These are phyloP conservation scores for Cryptococcus sp. DNA, from an alignment of 1,284 basidiomycete species.

Conservation along the genomic window DNA sequence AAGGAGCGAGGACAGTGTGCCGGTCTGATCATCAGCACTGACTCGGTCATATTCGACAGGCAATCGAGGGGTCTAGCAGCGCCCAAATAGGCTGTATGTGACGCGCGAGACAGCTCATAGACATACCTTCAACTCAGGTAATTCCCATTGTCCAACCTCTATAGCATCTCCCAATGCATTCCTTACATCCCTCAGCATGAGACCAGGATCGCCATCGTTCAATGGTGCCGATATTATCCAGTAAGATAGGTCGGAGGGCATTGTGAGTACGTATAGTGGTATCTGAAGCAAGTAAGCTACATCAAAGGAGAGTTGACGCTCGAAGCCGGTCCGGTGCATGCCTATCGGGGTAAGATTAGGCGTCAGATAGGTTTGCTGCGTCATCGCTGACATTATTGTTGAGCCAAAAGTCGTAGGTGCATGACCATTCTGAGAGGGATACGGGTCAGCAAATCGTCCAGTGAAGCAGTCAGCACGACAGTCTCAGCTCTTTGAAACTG, in stretches of 20 bases:
- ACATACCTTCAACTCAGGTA: constrained; percentile 49
- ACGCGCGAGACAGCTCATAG: neutral
- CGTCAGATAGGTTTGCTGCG: neutral
- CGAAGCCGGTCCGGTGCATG: neutral
- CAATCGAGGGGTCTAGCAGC: no score
- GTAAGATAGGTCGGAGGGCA: constrained; percentile 54
- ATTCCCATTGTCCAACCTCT: constrained; percentile 41
- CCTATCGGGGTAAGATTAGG: neutral
- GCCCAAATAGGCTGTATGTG: neutral
- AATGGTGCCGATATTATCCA: constrained; percentile 55
- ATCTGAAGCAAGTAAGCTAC: neutral
- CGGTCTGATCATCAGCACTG: constrained; percentile 60
- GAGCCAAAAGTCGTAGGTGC: no score
- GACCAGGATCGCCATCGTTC: constrained; percentile 50
- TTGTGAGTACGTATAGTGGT: constrained; percentile 11
- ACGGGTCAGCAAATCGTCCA: no score
- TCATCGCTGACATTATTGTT: neutral
- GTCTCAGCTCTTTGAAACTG: neutral
- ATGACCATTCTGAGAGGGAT: no score
- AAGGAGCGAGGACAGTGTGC: constrained; percentile 87
- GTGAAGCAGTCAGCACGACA: no score
- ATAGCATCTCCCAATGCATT: constrained; percentile 43
- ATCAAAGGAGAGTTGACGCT: neutral
- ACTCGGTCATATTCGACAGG: no score
- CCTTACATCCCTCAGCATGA: constrained; percentile 50